Evolutionary conservation across 805 yeast species (phyloP), one percentile per base, ranked within the genome.

Genomic region (Kazachstania taianensis): DNA sequence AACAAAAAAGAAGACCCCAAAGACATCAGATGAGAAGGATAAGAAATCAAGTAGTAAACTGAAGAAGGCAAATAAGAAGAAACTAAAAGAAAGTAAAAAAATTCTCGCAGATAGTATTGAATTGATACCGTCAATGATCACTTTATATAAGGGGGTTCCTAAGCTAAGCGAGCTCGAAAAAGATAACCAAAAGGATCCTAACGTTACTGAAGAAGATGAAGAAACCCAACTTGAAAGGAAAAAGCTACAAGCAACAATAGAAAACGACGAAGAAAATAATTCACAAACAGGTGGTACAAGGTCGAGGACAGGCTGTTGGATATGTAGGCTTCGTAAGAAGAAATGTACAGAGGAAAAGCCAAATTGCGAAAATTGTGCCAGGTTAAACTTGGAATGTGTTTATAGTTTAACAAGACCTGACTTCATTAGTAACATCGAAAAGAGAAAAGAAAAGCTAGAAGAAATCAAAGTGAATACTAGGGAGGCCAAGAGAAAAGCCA

Each of bases 231-330:
- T 9, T 9, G 25, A 22, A 22, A 22, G 12, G 25, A 22, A 22
- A n/a, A 22, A 22, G 12, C 25, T n/a, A 22, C 8, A 22, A 9
- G 12, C 25, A n/a, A 22, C 8, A 22, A 9, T 22, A 9, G 25
- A 9, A 9, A 32, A 24, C 17, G 18, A 24, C 16, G 29, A 16
- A 14, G 13, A 14, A 48, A 20, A 23, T 13, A n/a, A 18, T 20
- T 10, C 16, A 41, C 43, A 20, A 45, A 43, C 36, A 41, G 43
- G 35, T 31, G 50, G 54, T 7, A 51, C 62, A 16, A 56, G 79
- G 33, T 72, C 78, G 1, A 69, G 69, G 41, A 62, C 63, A 20
- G 87, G 87, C 0, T 81, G 92, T 50, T 81, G 89, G 89, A 81
- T 83, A 5, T 81, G 89, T 51, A 59, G 87, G 39, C 56, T 78